Base-by-base conservation (phyloP, 768 basidiomycete species). In the Lactarius indigo region DNA sequence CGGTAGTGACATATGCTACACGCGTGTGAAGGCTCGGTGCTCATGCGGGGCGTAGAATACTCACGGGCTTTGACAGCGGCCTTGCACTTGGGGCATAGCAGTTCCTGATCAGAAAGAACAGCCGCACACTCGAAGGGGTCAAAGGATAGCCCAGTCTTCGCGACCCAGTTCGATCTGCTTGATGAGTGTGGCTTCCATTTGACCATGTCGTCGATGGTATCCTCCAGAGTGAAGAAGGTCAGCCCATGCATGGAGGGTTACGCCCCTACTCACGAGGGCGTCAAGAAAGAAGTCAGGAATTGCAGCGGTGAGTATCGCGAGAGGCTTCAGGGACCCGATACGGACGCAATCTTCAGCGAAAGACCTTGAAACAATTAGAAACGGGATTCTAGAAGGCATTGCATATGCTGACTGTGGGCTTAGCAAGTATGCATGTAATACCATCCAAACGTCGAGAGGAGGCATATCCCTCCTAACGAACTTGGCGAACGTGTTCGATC, bases 371-470 rank as follows among this genome's bases (percentile, higher is more conserved):
- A 31, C 20, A 13, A 31, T 31, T 23, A 65, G 42, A 37, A 12
- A 30, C 23, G 26, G 31, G 3, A 39, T 39, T 41, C 3, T 28
- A 7, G 17, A 33, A 26, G 18, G 12, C 2, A 13, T 35, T 35
- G 23, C 9, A 20, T 17, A 28, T 54, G 35, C 72, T 70, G 71
- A 79, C 79, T 74, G 72, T 13, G 79, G 79, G 56, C 71, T 78
- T 26, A 80, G 77, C 57, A 78, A 23, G 70, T 81, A 80, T 1
- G 79, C 79, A 23, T 80, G 79, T 76, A 80, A 79, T 23, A 80
- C 76, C 78, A 80, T 79, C 73, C 77, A 76, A 28, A 80, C 79
- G 47, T 80, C 80, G 35, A 78, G 33, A 15, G 79, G 79, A 0
- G 79, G 79, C 50, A 68, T 33, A 18, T 77, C 54, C 13, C 76